These are phyloP conservation scores for Rhizopus sp. DNA, from an alignment of 371 early-diverging fungal genomes.

Conservation along the genomic window DNA sequence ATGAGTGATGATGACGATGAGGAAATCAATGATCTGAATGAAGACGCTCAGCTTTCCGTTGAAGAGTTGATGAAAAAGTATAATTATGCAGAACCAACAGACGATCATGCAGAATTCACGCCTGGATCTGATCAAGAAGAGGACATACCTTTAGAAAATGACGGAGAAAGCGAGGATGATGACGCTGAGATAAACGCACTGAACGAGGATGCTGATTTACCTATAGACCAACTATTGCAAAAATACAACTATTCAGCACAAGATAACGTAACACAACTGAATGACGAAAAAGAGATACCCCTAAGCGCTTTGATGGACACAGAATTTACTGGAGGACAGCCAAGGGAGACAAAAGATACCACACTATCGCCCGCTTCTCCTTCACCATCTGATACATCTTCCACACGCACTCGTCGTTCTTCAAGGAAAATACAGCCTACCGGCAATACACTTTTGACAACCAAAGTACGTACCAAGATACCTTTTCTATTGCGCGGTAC, in stretches of 20 bases:
- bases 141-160: conserved; percentile 29
- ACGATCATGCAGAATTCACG: conserved; percentile 33
- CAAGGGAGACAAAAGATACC: neutral
- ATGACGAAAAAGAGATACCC: conserved; percentile 1
- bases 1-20: conserved; percentile 54
- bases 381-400: neutral
- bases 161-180: conserved; percentile 18
- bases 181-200: neutral
- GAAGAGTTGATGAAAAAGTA: conserved; percentile 60
- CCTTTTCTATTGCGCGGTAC: conserved; percentile 67
- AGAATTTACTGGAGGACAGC: neutral
- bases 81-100: conserved; percentile 12
- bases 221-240: conserved; percentile 55
- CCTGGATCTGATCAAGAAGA: conserved; percentile 26
- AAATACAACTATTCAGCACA: conserved; percentile 33
- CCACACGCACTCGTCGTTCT: neutral
- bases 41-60: conserved; percentile 59
- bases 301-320: neutral
- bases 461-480: conserved; percentile 54
- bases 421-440: conserved; percentile 24
- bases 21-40: conserved; percentile 51
- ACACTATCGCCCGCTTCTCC: neutral
- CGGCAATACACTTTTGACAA: conserved; percentile 36
- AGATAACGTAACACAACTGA: neutral
- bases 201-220: conserved; percentile 7